Conservation (phyloP, 2,329 filamentous ascomycete species). For the Thelonectria olida region DNA sequence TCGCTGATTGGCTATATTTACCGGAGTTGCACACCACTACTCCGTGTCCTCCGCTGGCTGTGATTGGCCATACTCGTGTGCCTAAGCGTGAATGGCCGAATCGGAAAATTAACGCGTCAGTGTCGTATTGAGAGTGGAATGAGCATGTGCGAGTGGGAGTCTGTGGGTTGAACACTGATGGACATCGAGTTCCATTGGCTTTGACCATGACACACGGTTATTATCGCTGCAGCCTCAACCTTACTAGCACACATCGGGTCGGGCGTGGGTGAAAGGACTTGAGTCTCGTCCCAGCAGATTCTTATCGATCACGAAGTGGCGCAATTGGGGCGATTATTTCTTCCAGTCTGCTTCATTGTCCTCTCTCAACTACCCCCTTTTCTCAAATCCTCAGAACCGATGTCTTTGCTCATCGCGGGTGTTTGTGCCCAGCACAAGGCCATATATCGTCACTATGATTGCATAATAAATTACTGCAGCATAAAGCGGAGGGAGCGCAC, state of each 20-base stretch:
- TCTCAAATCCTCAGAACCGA: background rate
- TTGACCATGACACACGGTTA: background rate
- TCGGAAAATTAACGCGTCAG: background rate
- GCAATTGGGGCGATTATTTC: background rate
- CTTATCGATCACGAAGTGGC: background rate
- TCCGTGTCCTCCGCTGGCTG: background rate
- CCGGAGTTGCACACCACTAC: background rate
- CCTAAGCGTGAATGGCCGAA: background rate
- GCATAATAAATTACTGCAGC: too few species aligned
- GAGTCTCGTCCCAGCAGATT: background rate
- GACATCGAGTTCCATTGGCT: background rate
- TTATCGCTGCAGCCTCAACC: background rate
- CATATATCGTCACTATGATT: background rate
- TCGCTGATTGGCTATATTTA: background rate
- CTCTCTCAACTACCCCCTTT: background rate
- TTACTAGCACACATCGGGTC: background rate
- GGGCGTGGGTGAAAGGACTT: background rate
- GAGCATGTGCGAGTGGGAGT: background rate
- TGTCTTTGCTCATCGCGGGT: background rate
- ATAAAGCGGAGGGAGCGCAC: too few species aligned
- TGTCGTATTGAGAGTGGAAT: background rate
- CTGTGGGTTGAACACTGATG: background rate
- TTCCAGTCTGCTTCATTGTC: background rate
- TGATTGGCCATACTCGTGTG: background rate
- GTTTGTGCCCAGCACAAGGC: background rate